Conservation (phyloP, 2,329 filamentous ascomycete species). For the Ampelomyces quisqualis region DNA sequence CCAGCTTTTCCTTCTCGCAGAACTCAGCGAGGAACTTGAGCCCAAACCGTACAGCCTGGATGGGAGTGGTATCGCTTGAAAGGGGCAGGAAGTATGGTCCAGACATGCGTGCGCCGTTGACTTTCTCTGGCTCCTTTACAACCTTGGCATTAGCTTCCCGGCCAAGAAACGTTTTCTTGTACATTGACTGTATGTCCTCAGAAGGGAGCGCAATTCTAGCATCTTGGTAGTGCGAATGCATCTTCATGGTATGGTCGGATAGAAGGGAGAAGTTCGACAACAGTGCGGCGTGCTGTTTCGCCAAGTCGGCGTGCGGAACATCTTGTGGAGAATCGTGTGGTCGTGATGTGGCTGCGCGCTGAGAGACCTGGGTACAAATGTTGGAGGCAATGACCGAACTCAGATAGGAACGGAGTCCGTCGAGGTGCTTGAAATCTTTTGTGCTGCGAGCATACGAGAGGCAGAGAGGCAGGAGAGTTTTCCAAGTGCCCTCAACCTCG, state of each 20-base stretch:
- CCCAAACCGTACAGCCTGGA: conserved; percentile 50
- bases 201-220: conserved; percentile 32
- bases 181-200: conserved; percentile 41
- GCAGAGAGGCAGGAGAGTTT: conserved; percentile 40
- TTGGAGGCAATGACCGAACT: conserved; percentile 44
- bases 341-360: conserved; percentile 23
- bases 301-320: conserved; percentile 22
- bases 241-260: conserved; percentile 31
- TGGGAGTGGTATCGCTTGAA: conserved; percentile 43
- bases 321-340: conserved; percentile 35
- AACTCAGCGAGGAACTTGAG: conserved; percentile 48
- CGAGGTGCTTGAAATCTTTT: conserved; percentile 40
- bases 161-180: conserved; percentile 43
- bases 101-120: conserved; percentile 38
- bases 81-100: conserved; percentile 47
- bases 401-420: conserved; percentile 46
- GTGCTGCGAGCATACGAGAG: conserved; percentile 36
- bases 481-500: conserved; percentile 42
- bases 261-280: conserved; percentile 31
- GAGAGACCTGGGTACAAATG: conserved; percentile 39
- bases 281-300: conserved; percentile 23
- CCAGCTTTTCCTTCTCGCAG: conserved; percentile 37
- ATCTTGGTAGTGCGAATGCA: conserved; percentile 29
- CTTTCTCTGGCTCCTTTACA: conserved; percentile 33
- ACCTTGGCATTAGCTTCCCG: conserved; percentile 25